Percentiles rank a stretch among this genome's conserved stretches.
phyloP scores from a whole-genome alignment of 768 basidiomycete species.

The Candolleomyces efflorescens region DNA sequence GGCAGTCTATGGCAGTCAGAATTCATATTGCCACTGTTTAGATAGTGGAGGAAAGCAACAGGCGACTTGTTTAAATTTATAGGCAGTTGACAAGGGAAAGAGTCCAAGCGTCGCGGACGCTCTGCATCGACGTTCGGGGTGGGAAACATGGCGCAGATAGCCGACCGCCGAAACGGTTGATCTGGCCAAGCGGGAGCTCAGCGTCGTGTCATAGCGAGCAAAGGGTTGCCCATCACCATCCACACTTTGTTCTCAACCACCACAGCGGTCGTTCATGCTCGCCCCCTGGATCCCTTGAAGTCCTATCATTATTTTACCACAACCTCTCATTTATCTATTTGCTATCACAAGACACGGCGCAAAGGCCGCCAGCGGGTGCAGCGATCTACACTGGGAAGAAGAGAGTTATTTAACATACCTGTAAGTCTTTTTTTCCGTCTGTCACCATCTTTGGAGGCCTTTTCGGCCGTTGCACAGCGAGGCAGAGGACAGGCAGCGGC shows the following conservation, averaged over 20 bases:
- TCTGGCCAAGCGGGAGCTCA: neutral
- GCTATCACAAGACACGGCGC: neutral
- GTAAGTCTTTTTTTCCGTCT: neutral
- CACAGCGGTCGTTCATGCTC: neutral
- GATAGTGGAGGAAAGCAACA: no score
- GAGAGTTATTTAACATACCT: neutral
- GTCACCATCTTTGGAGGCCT: neutral
- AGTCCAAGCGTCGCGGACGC: neutral
- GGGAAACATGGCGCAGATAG: neutral
- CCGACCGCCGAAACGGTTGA: neutral
- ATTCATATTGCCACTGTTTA: no score
- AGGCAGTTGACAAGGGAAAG: neutral
- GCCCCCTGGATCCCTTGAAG: neutral
- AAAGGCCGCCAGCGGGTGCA: neutral
- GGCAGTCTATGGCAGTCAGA: no score
- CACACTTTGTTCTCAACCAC: neutral
- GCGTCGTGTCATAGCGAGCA: neutral
- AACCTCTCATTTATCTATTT: neutral
- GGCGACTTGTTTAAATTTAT: neutral
- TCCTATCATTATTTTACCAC: neutral
- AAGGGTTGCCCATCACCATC: neutral
- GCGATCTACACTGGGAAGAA: neutral
- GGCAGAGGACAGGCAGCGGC: neutral
- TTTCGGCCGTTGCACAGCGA: neutral
- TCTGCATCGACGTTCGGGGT: neutral